These are phyloP conservation scores for Didymosphaeria variabile DNA, from an alignment of 2,329 filamentous ascomycete genomes.

Conservation along the genomic window DNA sequence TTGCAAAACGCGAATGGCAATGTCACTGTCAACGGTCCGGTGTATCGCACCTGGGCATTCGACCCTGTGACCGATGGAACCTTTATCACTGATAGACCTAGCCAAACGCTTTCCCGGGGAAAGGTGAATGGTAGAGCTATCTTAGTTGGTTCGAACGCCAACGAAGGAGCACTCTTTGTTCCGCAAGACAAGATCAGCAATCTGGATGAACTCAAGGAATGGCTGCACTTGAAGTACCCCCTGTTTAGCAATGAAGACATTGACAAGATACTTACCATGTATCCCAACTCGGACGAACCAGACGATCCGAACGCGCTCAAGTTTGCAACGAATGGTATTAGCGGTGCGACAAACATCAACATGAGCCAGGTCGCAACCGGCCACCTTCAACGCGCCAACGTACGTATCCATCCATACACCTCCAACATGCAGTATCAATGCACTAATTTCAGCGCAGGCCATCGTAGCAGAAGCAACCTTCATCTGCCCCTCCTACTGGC, in stretches of 20 bases:
- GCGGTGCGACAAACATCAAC: constrained; percentile 59
- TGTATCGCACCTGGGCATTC: constrained; percentile 54
- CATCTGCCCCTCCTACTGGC: constrained; percentile 66
- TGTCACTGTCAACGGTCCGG: constrained; percentile 42
- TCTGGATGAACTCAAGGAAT: constrained; percentile 51
- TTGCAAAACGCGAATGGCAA: constrained; percentile 49
- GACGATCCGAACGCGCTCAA: constrained; percentile 29
- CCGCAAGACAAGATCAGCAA: constrained; percentile 55
- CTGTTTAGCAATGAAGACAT: constrained; percentile 51
- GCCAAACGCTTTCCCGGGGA: constrained; percentile 45
- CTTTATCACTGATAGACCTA: constrained; percentile 50
- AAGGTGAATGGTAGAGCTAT: constrained; percentile 50
- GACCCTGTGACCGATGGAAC: constrained; percentile 54
- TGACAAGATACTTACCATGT: constrained; percentile 49
- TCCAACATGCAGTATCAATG: too few relatives aligned
- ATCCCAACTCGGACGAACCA: constrained; percentile 44
- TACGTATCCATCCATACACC: not conserved
- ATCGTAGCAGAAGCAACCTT: constrained; percentile 66
- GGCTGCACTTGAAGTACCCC: constrained; percentile 52
- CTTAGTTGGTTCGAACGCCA: constrained; percentile 56
- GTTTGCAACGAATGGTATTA: constrained; percentile 46
- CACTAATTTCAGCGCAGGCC: constrained; percentile 38
- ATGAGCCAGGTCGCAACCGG: constrained; percentile 60
- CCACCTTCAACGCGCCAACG: constrained; percentile 61
- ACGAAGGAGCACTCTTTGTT: constrained; percentile 60